Evolutionary conservation across 2,329 filamentous ascomycete genomes (phyloP).

Genomic region (Cryphonectria radicalis): DNA sequence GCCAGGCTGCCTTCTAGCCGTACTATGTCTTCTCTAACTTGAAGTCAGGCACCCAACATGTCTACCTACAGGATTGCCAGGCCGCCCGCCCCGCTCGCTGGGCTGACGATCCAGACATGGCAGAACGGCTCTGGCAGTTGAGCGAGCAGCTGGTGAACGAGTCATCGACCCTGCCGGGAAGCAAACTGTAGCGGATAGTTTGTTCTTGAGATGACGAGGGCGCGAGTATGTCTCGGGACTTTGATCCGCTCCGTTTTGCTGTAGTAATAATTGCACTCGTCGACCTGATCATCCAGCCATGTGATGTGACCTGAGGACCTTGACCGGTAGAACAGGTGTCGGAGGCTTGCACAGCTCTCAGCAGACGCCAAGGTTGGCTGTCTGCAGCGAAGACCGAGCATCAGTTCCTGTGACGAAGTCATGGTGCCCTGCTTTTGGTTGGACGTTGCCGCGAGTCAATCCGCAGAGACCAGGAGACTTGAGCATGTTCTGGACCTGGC

Average conservation of each 20-base stretch:
- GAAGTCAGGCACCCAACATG: constrained; percentile 3
- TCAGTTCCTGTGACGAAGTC: no score
- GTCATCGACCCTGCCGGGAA: constrained; percentile 1
- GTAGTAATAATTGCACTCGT: neutral
- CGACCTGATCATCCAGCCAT: neutral
- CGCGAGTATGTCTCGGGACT: constrained; percentile 1
- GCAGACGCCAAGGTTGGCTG: neutral
- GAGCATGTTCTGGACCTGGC: constrained; percentile 3
- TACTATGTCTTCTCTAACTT: neutral
- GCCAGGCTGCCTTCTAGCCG: neutral
- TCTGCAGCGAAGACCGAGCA: neutral
- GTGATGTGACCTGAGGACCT: neutral
- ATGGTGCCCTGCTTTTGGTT: neutral
- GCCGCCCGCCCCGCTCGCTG: constrained; percentile 11
- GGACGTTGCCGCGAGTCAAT: neutral
- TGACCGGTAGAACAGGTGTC: neutral
- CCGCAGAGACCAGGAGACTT: neutral
- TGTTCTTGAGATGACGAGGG: constrained; percentile 16
- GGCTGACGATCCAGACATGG: constrained; percentile 4
- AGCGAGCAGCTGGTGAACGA: constrained; percentile 22
- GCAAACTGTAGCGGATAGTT: constrained; percentile 19
- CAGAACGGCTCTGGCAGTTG: constrained; percentile 22
- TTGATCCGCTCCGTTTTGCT: constrained; percentile 22
- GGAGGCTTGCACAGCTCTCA: constrained; percentile 10
- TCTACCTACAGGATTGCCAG: constrained; percentile 17